Evolutionary conservation across 1,284 basidiomycete species (phyloP).

Genomic region (Marasmius tenuissimus): DNA sequence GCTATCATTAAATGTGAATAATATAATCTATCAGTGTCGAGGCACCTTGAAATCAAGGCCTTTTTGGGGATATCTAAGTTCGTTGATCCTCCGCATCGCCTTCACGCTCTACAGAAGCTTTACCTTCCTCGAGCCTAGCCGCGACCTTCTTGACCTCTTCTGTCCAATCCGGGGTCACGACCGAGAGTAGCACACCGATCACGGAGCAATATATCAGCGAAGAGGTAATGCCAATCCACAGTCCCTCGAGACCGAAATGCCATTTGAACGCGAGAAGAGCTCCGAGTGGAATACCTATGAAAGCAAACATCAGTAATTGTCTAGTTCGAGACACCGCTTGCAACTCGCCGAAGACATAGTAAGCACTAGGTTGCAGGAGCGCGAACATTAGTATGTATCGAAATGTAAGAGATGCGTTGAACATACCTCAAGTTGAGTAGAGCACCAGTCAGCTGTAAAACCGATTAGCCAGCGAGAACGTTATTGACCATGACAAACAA

Average conservation of each 20-base stretch:
- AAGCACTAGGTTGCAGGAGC: conserved; percentile 33
- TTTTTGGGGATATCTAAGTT: neutral
- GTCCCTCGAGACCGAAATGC: conserved; percentile 40
- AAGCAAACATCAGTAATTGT: neutral
- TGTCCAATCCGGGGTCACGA: conserved; percentile 45
- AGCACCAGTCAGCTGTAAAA: conserved; percentile 45
- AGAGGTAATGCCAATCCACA: conserved; percentile 54
- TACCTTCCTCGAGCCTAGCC: conserved; percentile 33
- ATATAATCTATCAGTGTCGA: no score
- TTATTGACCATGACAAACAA: neutral
- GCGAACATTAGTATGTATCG: neutral
- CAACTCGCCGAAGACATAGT: conserved; percentile 43
- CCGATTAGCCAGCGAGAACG: neutral
- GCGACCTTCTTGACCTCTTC: conserved; percentile 47
- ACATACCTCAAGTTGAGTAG: conserved; percentile 39
- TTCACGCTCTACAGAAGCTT: neutral
- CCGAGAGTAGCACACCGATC: conserved; percentile 37
- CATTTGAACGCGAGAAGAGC: conserved; percentile 47
- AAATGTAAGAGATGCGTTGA: neutral
- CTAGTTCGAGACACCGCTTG: neutral
- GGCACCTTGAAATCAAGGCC: no score
- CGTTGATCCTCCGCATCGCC: neutral
- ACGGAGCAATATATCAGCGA: conserved; percentile 40
- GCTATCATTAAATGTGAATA: no score
- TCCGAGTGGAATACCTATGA: conserved; percentile 46